Base-by-base conservation (phyloP, 371 early-diverging fungal species). In the Apophysomyces ossiformis region DNA sequence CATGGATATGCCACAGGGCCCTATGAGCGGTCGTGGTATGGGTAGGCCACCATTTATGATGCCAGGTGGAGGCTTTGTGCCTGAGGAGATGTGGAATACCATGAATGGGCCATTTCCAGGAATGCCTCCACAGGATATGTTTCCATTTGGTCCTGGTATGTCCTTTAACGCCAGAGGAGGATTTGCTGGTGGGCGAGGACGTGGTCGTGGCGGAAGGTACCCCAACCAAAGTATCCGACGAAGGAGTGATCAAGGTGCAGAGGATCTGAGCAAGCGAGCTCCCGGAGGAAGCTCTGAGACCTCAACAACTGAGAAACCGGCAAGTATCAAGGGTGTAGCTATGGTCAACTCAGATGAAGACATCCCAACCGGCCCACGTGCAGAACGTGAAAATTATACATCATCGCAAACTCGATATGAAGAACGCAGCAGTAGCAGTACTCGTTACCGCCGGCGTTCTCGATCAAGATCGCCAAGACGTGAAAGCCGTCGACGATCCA, bases 91-190 rank as follows among this genome's bases (percentile, higher is more conserved):
- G 68, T 68, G 43, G 41, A 57, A 58, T 38, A 66, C 63, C 41
- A 61, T 61, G 65, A 54, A 58, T 47, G 69, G 64, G n/a, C 57
- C 70, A 13, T 60, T 79, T 60, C 75, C 79, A 5, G 75, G 69
- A 37, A 74, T 79, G 72, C 74, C 77, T 16, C 79, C 75, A n/a
- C 77, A 69, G 36, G 81, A 81, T 1, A 70, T 77, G 68, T 76
- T 78, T 68, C 65, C 56, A 2, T 69, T 67, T 54, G 67, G 60
- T 37, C 68, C 59, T 57, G 60, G 39, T 63, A 67, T 66, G 36
- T 63, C 65, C 12, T 73, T 70, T 39, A 64, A 57, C 47, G 57
- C 65, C 15, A 66, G 77, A 4, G 77, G 77, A 37, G 73, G 73
- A 36, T 76, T 72, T 43, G 58, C 61, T 59, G 61, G 70, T 44